Evolutionary conservation across 2,329 filamentous ascomycete species (phyloP).

Genomic region (Calcarisporium arbuscula): DNA sequence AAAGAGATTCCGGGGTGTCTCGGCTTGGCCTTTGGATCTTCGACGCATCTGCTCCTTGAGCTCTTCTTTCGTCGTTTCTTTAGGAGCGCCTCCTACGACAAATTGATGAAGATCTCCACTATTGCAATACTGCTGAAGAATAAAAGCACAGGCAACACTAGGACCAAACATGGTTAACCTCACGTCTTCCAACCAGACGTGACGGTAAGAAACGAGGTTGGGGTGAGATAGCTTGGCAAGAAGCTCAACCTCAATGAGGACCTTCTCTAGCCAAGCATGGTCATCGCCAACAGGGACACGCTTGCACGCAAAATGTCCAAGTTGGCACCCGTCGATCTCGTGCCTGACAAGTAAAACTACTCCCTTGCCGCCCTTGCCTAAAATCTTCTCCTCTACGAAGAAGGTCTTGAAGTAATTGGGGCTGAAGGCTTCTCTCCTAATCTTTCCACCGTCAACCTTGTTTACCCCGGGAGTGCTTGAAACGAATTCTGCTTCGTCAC

Average conservation of each 20-base stretch:
- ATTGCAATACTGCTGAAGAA: constrained; percentile 97
- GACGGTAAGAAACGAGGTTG: constrained; percentile 92
- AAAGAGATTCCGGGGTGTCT: constrained; percentile 48
- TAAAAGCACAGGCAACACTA: constrained; percentile 89
- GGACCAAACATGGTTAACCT: constrained; percentile 81
- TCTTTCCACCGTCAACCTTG: constrained; percentile 55
- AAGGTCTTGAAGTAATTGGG: constrained; percentile 90
- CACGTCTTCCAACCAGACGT: constrained; percentile 93
- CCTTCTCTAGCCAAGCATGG: constrained; percentile 90
- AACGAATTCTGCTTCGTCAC: constrained; percentile 40
- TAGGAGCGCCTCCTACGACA: constrained; percentile 62
- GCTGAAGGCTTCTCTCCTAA: constrained; percentile 81
- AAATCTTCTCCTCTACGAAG: constrained; percentile 80
- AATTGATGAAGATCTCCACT: constrained; percentile 84
- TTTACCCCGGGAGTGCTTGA: constrained; percentile 44
- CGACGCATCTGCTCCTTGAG: constrained; percentile 83
- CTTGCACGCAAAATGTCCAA: constrained; percentile 95
- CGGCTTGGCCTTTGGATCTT: constrained; percentile 69
- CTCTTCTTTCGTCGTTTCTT: constrained; percentile 68
- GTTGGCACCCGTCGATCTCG: constrained; percentile 77
- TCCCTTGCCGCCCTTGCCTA: constrained; percentile 88
- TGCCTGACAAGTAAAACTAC: constrained; percentile 93
- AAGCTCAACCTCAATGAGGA: constrained; percentile 87
- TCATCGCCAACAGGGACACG: constrained; percentile 92
- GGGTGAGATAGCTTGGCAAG: constrained; percentile 88